Percentiles rank a stretch among this genome's conserved stretches.
These are phyloP conservation scores for Boletus vinaceobasis DNA, from an alignment of 768 basidiomycete genomes.

Conservation along the genomic window DNA sequence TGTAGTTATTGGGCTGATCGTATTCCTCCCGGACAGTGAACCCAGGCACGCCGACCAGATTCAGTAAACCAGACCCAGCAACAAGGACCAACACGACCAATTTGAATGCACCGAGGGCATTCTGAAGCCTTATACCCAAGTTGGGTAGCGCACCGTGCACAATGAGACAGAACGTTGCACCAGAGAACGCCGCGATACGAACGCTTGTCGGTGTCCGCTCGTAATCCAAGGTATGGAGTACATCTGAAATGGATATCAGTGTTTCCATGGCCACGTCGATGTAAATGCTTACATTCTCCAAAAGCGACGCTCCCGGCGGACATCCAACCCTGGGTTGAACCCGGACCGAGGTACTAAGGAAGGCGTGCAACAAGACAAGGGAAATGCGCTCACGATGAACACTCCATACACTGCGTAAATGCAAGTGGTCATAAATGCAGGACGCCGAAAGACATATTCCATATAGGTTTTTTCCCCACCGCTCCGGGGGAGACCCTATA, in stretches of 20 bases:
- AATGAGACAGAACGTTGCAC: constrained; percentile 53
- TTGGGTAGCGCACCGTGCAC: constrained; percentile 53
- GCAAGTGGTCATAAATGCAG: constrained; percentile 60
- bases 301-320: constrained; percentile 63
- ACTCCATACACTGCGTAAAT: constrained; percentile 55
- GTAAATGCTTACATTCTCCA: constrained; percentile 58
- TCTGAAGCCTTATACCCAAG: constrained; percentile 61
- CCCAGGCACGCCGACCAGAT: constrained; percentile 45
- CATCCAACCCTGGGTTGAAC: constrained; percentile 46
- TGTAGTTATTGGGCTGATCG: constrained; percentile 53
- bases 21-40: constrained; percentile 50
- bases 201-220: constrained; percentile 44
- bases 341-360: background rate
- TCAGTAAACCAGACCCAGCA: constrained; percentile 51
- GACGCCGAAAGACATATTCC: constrained; percentile 63
- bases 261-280: background rate
- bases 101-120: constrained; percentile 60
- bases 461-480: constrained; percentile 79
- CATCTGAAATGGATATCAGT: constrained; percentile 41
- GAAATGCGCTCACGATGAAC: constrained; percentile 44
- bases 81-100: constrained; percentile 52
- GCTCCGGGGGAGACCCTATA: constrained; percentile 61
- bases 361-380: background rate
- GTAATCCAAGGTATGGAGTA: constrained; percentile 50
- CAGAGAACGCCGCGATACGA: constrained; percentile 52